Evolutionary conservation across 2,329 filamentous ascomycete species (phyloP).

Genomic region (Aspergillus aculeatus): DNA sequence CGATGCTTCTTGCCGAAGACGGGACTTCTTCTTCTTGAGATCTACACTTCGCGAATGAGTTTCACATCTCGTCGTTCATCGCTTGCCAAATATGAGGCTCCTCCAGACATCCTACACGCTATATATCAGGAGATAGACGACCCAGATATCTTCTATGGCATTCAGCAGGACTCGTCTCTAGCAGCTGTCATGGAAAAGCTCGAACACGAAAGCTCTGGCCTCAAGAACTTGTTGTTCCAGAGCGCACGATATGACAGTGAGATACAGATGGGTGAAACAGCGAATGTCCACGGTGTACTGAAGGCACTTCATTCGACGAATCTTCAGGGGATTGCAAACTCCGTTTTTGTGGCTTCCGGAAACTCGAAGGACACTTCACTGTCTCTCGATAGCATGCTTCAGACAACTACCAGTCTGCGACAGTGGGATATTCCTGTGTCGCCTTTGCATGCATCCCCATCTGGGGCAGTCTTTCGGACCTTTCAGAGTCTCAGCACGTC

Average conservation of each 20-base stretch:
- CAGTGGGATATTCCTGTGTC: slow-evolving; percentile 89
- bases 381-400: slow-evolving; percentile 70
- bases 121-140: slow-evolving; percentile 95
- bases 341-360: slow-evolving; percentile 65
- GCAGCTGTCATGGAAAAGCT: slow-evolving; percentile 75
- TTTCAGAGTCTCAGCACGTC: slow-evolving; percentile 77
- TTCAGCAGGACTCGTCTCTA: slow-evolving; percentile 74
- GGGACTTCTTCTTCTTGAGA: slow-evolving; percentile 78
- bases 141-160: slow-evolving; percentile 91
- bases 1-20: slow-evolving; percentile 83
- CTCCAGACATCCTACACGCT: slow-evolving; percentile 68
- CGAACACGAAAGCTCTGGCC: slow-evolving; percentile 84
- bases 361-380: slow-evolving; percentile 49
- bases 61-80: slow-evolving; percentile 68
- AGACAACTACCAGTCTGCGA: slow-evolving; percentile 76
- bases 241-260: slow-evolving; percentile 89
- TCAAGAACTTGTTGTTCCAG: slow-evolving; percentile 84
- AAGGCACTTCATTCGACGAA: slow-evolving; percentile 77
- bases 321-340: slow-evolving; percentile 80
- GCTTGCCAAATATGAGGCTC: slow-evolving; percentile 51
- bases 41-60: slow-evolving; percentile 58
- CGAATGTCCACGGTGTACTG: slow-evolving; percentile 69
- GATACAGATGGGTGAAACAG: slow-evolving; percentile 58
- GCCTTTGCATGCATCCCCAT: slow-evolving; percentile 58
- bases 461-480: slow-evolving; percentile 72